These are phyloP conservation scores for Pyrenophora teres DNA, from an alignment of 2,329 filamentous ascomycete genomes.

Conservation along the genomic window DNA sequence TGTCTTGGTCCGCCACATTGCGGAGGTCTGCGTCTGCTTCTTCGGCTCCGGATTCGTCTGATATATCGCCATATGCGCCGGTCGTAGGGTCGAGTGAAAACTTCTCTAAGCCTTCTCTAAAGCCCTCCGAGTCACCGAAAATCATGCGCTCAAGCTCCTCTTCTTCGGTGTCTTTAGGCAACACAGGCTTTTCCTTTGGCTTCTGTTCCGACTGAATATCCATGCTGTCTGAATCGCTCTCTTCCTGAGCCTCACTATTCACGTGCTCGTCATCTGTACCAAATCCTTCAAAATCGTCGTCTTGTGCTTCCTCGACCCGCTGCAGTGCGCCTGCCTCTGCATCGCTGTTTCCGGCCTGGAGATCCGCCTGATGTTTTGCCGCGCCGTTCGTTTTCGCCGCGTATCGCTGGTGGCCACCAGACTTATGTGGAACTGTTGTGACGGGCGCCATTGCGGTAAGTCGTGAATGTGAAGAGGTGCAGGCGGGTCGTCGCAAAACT, in stretches of 20 bases:
- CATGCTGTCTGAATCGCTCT: conserved; percentile 29
- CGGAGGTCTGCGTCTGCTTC: conserved; percentile 54
- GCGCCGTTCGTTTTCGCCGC: conserved; percentile 17
- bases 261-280: conserved; percentile 18
- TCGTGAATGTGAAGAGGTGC: conserved; percentile 20
- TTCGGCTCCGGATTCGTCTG: conserved; percentile 55
- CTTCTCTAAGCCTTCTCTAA: conserved; percentile 73
- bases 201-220: conserved; percentile 28
- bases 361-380: conserved; percentile 19
- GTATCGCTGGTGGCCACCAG: conserved; percentile 30
- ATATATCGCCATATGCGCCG: conserved; percentile 34
- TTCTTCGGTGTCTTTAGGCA: conserved; percentile 79
- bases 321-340: conserved; percentile 31
- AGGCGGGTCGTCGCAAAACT: conserved; percentile 28
- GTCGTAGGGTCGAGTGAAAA: conserved; percentile 53
- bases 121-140: conserved; percentile 84
- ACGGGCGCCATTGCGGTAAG: conserved; percentile 36
- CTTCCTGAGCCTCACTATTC: conserved; percentile 8
- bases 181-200: conserved; percentile 26
- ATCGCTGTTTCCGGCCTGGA: conserved; percentile 30
- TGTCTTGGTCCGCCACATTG: conserved; percentile 75
- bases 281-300: conserved; percentile 37
- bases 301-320: conserved; percentile 18
- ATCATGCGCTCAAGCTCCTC: conserved; percentile 85
- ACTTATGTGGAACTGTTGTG: conserved; percentile 27